Conservation (phyloP, 1,139 yeast species). For the Taiozyma onychis region DNA sequence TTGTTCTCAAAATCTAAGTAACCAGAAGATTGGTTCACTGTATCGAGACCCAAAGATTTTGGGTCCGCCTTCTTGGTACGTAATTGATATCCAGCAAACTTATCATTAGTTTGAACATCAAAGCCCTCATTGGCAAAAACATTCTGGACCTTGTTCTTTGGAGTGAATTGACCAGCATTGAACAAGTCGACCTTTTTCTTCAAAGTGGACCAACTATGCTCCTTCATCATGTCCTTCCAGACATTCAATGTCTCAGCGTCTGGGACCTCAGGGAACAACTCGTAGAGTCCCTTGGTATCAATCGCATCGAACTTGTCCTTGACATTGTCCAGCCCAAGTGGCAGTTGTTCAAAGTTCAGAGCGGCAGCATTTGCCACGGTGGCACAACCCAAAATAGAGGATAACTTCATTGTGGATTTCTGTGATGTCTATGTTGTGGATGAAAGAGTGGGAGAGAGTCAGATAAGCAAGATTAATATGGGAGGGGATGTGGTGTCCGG, state of each 20-base stretch:
- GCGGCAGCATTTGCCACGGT: not conserved
- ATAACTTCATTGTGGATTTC: not conserved
- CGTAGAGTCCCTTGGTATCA: not conserved
- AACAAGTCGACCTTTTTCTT: conserved; percentile 8
- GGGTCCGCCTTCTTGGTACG: conserved; percentile 35
- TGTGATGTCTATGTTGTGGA: too few species aligned
- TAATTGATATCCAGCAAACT: conserved; percentile 30
- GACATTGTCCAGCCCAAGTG: not conserved
- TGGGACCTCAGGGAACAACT: not conserved
- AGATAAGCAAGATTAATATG: too few species aligned
- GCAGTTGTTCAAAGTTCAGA: not conserved
- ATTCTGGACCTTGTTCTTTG: conserved; percentile 12
- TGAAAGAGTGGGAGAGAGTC: too few species aligned
- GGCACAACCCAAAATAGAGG: not conserved
- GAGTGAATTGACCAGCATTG: conserved; percentile 10
- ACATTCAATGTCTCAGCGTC: conserved; percentile 9
- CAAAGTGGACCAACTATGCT: conserved; percentile 9
- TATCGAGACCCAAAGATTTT: conserved; percentile 43
- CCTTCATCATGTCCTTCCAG: conserved; percentile 14
- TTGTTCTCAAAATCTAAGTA: conserved; percentile 60
- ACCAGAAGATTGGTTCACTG: conserved; percentile 58
- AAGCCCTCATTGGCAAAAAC: conserved; percentile 1
- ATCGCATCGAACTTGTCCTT: not conserved
- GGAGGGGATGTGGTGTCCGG: too few species aligned
- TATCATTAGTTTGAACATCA: conserved; percentile 3